These are phyloP conservation scores for Lentinula edodes DNA, from an alignment of 768 basidiomycete species.

Conservation along the genomic window DNA sequence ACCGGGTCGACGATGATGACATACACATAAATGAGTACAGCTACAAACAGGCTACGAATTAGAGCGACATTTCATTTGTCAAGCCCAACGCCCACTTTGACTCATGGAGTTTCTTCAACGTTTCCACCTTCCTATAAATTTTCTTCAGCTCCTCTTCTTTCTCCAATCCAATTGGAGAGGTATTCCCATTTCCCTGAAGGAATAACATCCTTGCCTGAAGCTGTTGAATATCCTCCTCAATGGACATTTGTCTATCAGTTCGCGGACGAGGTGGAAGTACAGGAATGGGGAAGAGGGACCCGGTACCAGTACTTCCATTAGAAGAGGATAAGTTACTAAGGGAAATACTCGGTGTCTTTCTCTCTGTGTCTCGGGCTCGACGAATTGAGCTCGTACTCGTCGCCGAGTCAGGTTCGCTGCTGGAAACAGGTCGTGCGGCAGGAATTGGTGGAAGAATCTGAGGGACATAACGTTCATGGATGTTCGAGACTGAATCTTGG, in stretches of 20 bases:
- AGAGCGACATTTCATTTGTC: background rate
- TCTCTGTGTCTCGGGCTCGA: background rate
- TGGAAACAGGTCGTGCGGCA: background rate
- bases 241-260: constrained; percentile 2
- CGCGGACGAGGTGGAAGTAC: constrained; percentile 1
- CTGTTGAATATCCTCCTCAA: constrained; percentile 3
- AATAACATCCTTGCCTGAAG: constrained; percentile 3
- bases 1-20: too few species aligned
- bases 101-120: constrained; percentile 2
- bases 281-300: background rate
- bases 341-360: background rate
- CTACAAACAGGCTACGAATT: background rate
- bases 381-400: background rate
- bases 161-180: background rate
- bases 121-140: background rate
- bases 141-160: constrained; percentile 2
- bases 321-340: background rate
- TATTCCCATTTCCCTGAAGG: background rate
- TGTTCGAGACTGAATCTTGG: background rate
- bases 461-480: background rate
- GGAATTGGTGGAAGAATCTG: background rate
- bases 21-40: too few species aligned
- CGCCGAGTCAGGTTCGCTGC: background rate
- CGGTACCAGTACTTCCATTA: background rate
- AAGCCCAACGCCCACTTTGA: constrained; percentile 2